phyloP scores from a whole-genome alignment of 495 filamentous ascomycete species.

The Podospora anserina region DNA sequence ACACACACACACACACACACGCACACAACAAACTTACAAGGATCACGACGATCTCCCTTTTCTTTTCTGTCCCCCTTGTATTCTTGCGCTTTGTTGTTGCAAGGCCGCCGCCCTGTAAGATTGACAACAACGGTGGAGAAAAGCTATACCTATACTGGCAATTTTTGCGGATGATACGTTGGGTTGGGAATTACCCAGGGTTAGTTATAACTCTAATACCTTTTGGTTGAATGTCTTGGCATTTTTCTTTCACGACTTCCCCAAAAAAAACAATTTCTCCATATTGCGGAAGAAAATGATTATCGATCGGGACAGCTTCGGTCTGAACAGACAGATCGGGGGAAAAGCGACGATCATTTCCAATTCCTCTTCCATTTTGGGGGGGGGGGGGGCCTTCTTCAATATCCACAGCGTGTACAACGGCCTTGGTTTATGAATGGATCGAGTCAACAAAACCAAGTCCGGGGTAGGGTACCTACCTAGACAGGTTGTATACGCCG shows the following conservation, averaged over 20 bases:
- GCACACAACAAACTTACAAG: background rate
- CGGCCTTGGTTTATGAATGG: too few relatives aligned
- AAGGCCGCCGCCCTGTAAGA: background rate
- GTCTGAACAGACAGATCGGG: background rate
- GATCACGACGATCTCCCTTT: conserved; percentile 11
- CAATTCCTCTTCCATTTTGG: background rate
- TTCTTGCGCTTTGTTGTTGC: background rate
- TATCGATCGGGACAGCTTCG: conserved; percentile 11
- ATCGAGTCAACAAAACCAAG: too few relatives aligned
- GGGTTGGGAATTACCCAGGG: too few relatives aligned
- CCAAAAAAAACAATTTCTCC: too few relatives aligned
- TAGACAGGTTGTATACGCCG: too few relatives aligned
- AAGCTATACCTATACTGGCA: background rate
- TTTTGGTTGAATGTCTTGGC: background rate
- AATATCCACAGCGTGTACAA: background rate
- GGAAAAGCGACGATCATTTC: background rate
- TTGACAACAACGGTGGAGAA: background rate
- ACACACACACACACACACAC: background rate
- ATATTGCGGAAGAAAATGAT: background rate
- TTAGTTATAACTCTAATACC: too few relatives aligned
- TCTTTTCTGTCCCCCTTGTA: background rate
- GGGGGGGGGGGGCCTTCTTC: background rate
- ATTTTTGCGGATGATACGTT: background rate
- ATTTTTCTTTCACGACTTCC: background rate
- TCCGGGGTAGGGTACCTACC: too few relatives aligned